These are phyloP conservation scores for Phytophthora litchii DNA, from an alignment of 352 stramenopile genomes.

Conservation along the genomic window DNA sequence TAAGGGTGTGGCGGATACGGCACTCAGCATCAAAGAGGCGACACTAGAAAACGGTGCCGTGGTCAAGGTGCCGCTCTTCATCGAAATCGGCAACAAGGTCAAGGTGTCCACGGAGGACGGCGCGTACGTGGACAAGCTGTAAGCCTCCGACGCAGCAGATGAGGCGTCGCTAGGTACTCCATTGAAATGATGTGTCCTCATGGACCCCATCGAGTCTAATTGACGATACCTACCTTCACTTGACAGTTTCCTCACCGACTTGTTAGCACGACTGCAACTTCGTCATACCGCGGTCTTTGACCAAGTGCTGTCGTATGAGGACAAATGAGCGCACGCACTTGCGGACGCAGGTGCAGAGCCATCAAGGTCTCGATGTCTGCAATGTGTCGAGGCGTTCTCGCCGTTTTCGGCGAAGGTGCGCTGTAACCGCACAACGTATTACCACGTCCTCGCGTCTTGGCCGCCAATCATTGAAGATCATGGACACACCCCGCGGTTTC, in stretches of 20 bases:
- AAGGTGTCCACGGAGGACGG: slow-evolving; percentile 79
- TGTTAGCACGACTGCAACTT: neutral
- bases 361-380: neutral
- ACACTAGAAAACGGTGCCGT: slow-evolving; percentile 79
- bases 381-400: neutral
- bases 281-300: no score
- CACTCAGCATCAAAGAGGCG: slow-evolving; percentile 83
- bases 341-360: neutral
- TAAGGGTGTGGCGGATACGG: slow-evolving; percentile 77
- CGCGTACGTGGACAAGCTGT: slow-evolving; percentile 80
- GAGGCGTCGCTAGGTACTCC: neutral
- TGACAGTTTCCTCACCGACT: slow-evolving; percentile 14
- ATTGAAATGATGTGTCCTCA: slow-evolving; percentile 7
- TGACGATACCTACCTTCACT: slow-evolving; percentile 20
- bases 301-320: neutral
- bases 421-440: slow-evolving; percentile 8
- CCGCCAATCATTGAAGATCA: slow-evolving; percentile 31
- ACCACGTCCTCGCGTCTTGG: slow-evolving; percentile 18
- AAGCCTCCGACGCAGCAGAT: slow-evolving; percentile 21
- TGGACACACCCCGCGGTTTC: slow-evolving; percentile 19
- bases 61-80: slow-evolving; percentile 85
- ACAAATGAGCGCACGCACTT: slow-evolving; percentile 7
- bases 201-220: slow-evolving; percentile 13
- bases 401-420: slow-evolving; percentile 6
- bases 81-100: slow-evolving; percentile 80